Evolutionary conservation across 2,329 filamentous ascomycete genomes (phyloP), one percentile per base, ranked within the genome.

Genomic region (Thelonectria discophora): DNA sequence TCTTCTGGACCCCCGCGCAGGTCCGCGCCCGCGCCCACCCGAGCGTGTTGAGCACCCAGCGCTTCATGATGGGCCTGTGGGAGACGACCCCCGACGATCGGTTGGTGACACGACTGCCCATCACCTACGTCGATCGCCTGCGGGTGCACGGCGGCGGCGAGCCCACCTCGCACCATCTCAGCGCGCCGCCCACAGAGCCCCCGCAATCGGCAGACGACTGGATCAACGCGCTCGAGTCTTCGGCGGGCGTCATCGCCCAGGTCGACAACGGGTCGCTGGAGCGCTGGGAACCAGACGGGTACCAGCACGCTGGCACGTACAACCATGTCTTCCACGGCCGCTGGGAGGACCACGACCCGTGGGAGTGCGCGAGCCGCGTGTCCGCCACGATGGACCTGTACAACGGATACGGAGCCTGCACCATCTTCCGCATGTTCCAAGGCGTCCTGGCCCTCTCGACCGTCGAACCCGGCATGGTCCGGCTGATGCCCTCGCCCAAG

Each of bases 1-100:
- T 91, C 69, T 91, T 90, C 77, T 91, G 89, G 89, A 89, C 88
- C 5, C 88, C 88, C 0, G 85, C 88, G 1, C 89, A 92, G 76
- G 83, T 89, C 56, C 83, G 85, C 68, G 87, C 88, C n/a, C 85
- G 89, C 21, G 85, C 87, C 0, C 87, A 92, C 67, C 86, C 88
- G 3, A 83, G 85, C 66, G 82, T 91, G 62, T 79, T 91, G 42
- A 78, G 78, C 39, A 83, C 88, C 1, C 89, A 92, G 77, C 80
- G 82, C 37, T 91, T 90, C 70, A 83, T 90, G 73, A 88, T 90
- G 81, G 79, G 82, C 10, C 77, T 91, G 27, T 92, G 90, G 89
- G 86, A 90, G 61, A 76, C 77, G 32, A 78, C 76, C 43, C 77
- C 80, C 55, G 80, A 83, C 67, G 86, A 88, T 47, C 82, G 83